Evolutionary conservation across 768 basidiomycete genomes (phyloP), one percentile per base, ranked within the genome.

Genomic region (Vararia minispora): DNA sequence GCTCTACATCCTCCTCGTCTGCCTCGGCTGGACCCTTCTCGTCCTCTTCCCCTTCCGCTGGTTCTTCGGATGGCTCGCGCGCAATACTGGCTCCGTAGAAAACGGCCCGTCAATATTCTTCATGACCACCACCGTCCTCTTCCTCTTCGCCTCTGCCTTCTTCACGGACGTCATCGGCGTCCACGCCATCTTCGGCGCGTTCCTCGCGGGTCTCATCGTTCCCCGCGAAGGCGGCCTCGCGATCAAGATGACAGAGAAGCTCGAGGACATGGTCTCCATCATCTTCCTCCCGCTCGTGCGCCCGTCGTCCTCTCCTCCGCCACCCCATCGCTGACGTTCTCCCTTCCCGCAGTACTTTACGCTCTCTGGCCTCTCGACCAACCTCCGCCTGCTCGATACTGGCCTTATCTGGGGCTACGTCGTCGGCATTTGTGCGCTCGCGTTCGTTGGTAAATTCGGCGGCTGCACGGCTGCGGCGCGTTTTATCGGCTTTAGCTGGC

Each of bases 221-320:
- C 94, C 95, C 2, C 76, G 89, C 21, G 82, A 91, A 50, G 86
- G 87, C 3, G 83, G 83, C 3, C 76, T 99, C 25, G 76, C 83
- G 0, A 86, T 91, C 36, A 68, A 79, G 0, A 62, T 98, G n/a
- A 90, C 87, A 0, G 88, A 94, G 50, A 97, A 94, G 53, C 63
- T 98, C n/a, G 95, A 99, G 60, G 94, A 97, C 59, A 78, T 94
- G 72, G 85, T 92, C 2, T 62, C 85, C 0, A 80, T 92, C 42
- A 77, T 92, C 30, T 92, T 95, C 60, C 61, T 95, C 10, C 91
- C 91, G 3, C 63, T 94, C 35, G 85, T 87, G 52, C 44, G 68
- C 57, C n/a, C n/a, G n/a, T n/a, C n/a, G 8, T 36, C 25, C 36
- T 40, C 13, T 21, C 24, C 17, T 18, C 9, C 28, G 36, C 18